Base-by-base conservation (phyloP, 2,329 filamentous ascomycete species). In the Paracoccidioides brasiliensis region DNA sequence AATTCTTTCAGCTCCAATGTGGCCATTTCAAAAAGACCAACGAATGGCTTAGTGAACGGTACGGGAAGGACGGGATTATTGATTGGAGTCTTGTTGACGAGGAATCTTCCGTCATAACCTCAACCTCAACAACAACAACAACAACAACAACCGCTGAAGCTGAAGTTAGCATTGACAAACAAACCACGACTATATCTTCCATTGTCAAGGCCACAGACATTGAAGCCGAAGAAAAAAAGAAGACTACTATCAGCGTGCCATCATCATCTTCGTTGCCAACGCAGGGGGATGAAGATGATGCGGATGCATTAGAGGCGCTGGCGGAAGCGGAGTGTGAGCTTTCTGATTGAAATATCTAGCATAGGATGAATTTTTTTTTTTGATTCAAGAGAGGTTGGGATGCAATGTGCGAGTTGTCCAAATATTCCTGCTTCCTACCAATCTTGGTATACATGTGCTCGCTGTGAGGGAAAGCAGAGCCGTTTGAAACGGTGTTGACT, bases 11-110 rank as follows among this genome's bases (percentile, higher is more conserved):
- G 70, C 71, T 75, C 41, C 65, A 66, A 46, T 73, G 74, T 45
- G 69, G 68, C 22, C 73, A 75, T 62, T 76, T 76, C 63, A 74
- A 72, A 59, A 74, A 75, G 59, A 72, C 74, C 66, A 74, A 78
- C 53, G 61, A 70, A 35, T 98, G 93, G 93, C 76, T 98, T 28
- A 75, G 79, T 54, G 70, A 78, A 62, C 78, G 86, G 56, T 95
- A 97, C 70, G 93, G 93, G 0, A 74, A 79, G n/a, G 85, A 84
- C 3, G 85, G 81, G 1, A 80, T 83, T 64, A 90, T 98, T 64
- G 85, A 97, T 69, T 98, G 93, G 91, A 83, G 85, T 66, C 66
- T 85, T 58, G 74, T 50, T 15, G 46, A 50, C 32, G 46, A 38
- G 32, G 33, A 22, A 50, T 1, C 46, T 15, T 38, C 46, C 37